Conservation (phyloP, 1,139 yeast genomes). For the Pichia sp. region DNA sequence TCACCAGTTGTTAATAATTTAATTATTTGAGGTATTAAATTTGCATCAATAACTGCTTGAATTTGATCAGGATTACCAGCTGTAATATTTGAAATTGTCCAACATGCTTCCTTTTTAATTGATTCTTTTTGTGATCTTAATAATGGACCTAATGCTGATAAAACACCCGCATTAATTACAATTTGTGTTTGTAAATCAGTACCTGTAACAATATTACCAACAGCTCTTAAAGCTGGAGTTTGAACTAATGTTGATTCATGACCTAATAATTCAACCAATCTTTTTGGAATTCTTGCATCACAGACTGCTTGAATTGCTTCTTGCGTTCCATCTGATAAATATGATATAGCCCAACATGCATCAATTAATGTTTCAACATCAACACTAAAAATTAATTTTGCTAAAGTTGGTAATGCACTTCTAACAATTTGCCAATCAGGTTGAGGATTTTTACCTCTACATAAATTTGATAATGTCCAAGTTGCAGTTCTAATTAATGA, state of each 20-base stretch:
- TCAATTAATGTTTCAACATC: slow-evolving; percentile 93
- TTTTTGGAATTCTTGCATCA: slow-evolving; percentile 91
- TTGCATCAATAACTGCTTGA: slow-evolving; percentile 93
- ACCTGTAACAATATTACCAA: slow-evolving; percentile 97
- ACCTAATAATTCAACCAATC: slow-evolving; percentile 82
- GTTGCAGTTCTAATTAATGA: slow-evolving; percentile 92
- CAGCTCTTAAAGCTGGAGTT: slow-evolving; percentile 95
- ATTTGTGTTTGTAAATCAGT: slow-evolving; percentile 93
- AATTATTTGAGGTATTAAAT: slow-evolving; percentile 88
- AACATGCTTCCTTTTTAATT: slow-evolving; percentile 94
- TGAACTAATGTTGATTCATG: slow-evolving; percentile 84
- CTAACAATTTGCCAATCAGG: slow-evolving; percentile 91
- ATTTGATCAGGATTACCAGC: slow-evolving; percentile 96
- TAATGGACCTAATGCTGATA: slow-evolving; percentile 77
- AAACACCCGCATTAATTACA: slow-evolving; percentile 88
- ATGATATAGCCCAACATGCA: slow-evolving; percentile 98
- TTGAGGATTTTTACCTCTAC: slow-evolving; percentile 94
- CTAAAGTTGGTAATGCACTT: slow-evolving; percentile 84
- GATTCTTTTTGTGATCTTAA: slow-evolving; percentile 84
- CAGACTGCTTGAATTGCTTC: slow-evolving; percentile 95
- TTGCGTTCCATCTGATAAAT: slow-evolving; percentile 85
- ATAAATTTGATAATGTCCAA: slow-evolving; percentile 94
- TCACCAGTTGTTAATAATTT: slow-evolving; percentile 78
- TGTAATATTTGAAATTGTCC: slow-evolving; percentile 97
- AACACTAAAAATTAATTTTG: slow-evolving; percentile 81